Conservation (phyloP, 768 basidiomycete species). For the Butyriboletus loyo region DNA sequence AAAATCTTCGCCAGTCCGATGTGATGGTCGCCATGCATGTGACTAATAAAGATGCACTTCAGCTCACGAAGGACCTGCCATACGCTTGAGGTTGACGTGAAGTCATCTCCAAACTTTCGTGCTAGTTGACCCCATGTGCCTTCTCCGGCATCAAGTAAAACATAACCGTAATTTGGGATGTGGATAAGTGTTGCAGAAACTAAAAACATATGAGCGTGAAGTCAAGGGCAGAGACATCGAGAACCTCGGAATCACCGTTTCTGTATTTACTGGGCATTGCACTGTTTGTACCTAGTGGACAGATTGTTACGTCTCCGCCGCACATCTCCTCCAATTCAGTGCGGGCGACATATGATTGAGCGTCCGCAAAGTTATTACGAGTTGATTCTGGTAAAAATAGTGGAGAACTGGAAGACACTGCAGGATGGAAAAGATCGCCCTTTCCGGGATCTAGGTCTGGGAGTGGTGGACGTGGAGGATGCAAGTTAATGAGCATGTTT, state of each 20-base stretch:
- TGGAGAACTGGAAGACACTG: constrained; percentile 12
- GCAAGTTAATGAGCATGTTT: constrained; percentile 41
- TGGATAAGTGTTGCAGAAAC: constrained; percentile 75
- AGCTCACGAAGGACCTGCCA: constrained; percentile 65
- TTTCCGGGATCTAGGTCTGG: constrained; percentile 28
- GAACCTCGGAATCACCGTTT: constrained; percentile 56
- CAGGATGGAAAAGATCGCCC: constrained; percentile 32
- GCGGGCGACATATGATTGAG: constrained; percentile 19
- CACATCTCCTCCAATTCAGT: constrained; percentile 11
- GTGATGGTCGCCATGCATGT: constrained; percentile 93
- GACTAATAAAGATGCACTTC: constrained; percentile 82
- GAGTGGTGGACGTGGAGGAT: constrained; percentile 44
- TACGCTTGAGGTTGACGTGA: constrained; percentile 35
- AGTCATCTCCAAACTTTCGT: constrained; percentile 65
- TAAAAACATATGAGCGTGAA: constrained; percentile 24
- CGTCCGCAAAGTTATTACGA: constrained; percentile 38
- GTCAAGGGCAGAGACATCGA: not conserved
- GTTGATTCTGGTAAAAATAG: constrained; percentile 29
- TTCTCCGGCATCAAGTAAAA: constrained; percentile 90
- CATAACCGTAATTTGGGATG: constrained; percentile 66
- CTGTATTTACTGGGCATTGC: constrained; percentile 82
- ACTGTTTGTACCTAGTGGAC: constrained; percentile 87
- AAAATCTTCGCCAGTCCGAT: constrained; percentile 76
- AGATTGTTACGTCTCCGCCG: constrained; percentile 66
- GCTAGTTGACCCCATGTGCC: constrained; percentile 89